A percentile compares a stretch with the other conserved stretches of the same genome.
These are phyloP conservation scores for Starmera pachycereana DNA, from an alignment of 805 yeast species.

Conservation along the genomic window DNA sequence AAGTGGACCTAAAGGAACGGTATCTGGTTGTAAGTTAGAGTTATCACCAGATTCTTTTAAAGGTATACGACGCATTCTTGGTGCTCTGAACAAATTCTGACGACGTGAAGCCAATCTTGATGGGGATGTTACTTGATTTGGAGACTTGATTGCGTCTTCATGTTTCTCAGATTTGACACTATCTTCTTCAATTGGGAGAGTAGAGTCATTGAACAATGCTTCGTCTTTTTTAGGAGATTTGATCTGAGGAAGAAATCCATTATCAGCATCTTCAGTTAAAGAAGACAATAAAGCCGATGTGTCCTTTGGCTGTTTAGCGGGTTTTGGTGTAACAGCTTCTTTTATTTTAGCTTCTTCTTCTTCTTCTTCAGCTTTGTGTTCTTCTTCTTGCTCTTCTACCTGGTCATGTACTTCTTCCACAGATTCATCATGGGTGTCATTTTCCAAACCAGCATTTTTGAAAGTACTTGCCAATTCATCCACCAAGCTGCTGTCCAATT, in stretches of 20 bases:
- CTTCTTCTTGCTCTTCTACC: conserved; percentile 2
- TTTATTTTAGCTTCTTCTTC: conserved; percentile 1
- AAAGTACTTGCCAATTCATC: conserved; percentile 13
- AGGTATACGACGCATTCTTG: conserved; percentile 33
- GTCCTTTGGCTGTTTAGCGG: conserved; percentile 5
- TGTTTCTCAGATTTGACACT: conserved; percentile 7
- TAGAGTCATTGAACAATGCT: conserved; percentile 23
- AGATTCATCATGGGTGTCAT: conserved; percentile 2
- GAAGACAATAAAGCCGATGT: conserved; percentile 28
- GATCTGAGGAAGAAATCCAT: conserved; percentile 10
- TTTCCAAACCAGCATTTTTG: conserved; percentile 1
- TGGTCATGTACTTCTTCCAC: conserved; percentile 1
- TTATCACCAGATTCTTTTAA: conserved; percentile 10
- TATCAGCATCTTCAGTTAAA: conserved; percentile 28
- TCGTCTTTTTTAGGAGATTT: conserved; percentile 20
- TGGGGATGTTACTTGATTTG: conserved; percentile 20
- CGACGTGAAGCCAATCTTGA: conserved; percentile 28
- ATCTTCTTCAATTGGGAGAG: conserved; percentile 6
- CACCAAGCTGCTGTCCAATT: conserved; percentile 2
- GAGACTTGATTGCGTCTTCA: conserved; percentile 2
- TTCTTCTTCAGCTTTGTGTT: conserved; percentile 1
- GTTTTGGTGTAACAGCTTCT: not conserved
- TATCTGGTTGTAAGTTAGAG: conserved; percentile 13
- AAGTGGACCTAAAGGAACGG: conserved; percentile 24
- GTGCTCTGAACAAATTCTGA: conserved; percentile 34